Evolutionary conservation across 352 stramenopile species (phyloP), one percentile per base, ranked within the genome.

Genomic region (Phytophthora idaei): DNA sequence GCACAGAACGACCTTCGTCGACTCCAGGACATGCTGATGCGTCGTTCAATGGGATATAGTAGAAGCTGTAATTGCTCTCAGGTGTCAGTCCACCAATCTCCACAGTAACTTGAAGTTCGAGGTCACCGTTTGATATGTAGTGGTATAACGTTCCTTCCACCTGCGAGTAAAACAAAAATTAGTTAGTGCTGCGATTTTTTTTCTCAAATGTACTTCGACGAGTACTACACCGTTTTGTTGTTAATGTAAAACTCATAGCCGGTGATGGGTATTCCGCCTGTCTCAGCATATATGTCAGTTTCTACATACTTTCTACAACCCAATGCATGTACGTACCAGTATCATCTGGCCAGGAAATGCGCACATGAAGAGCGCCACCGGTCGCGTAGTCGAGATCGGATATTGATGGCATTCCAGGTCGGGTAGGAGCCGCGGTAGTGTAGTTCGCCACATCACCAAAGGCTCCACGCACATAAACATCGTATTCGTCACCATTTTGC

Each of bases 271-370:
- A 85, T 48, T 2, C 76, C 76, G 34, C 76, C 76, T 85, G 21
- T 5, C 15, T 31, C 14, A 54, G 31, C 34, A 17, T 12, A 54
- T 21, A 2, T 11, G 3, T 34, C 32, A 49, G 27, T 34, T 21
- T 21, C 10, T 11, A 57, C 4, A 57, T 6, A 1, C n/a, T 57
- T 4, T 14, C 11, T 0, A 31, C 4, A 32, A 46, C 2, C 11
- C 6, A 10, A 45, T 25, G 41, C 36, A 41, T 25, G 11, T 8
- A 50, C 56, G 61, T 65, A 76, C 83, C 80, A 15, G 78, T 91
- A 50, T 91, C 80, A 28, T 80, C 74, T 11, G 83, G 80, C 2
- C 80, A 83, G 11, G 64, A 74, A n/a, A 91, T 52, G 0, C 58
- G 47, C 2, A 91, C 31, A 53, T 73, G 61, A 28, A 90, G 52